Base-by-base conservation (phyloP, 2,329 filamentous ascomycete species). In the Ophiostoma pallidulum region DNA sequence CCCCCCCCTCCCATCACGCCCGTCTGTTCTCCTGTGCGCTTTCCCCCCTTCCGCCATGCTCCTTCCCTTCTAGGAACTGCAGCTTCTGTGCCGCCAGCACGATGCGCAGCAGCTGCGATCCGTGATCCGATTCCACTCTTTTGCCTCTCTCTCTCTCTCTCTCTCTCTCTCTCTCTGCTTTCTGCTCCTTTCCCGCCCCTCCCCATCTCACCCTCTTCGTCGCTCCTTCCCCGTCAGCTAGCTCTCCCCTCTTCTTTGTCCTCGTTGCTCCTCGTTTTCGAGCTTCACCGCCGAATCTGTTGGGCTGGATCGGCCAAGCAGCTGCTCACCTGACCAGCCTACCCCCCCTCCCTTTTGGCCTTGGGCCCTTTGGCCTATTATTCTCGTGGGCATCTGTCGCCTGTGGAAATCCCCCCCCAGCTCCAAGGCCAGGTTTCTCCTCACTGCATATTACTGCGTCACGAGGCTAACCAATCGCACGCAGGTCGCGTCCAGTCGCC, bases 391-490 rank as follows among this genome's bases (percentile, higher is more conserved):
- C n/a, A 8, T 20, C 20, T 3, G 37, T 29, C 29, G 24, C n/a
- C 24, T 29, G 14, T 35, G 31, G 36, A 47, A 29, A 33, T 22
- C 16, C 32, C 18, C 22, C 16, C 32, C 18, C 16, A 33, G 6
- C 19, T 33, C n/a, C 28, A 47, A 45, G 40, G 38, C 48, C 45
- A 41, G 16, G 14, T n/a, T 39, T 37, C 40, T 45, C 45, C 43
- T 32, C 26, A 46, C 46, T 48, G 41, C 47, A 50, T 56, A 41
- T 32, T 20, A 46, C 46, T 48, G 41, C 47, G 51, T 56, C 46
- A 55, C 55, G 48, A 55, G 53, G 51, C 57, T 56, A 55, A 55
- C 56, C 52, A 51, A 51, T 51, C 50, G 53, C 43, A 48, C 51
- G 44, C 49, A 54, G 53, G 50, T 53, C 53, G 47, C 53, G 41